Percentiles rank a stretch among this genome's conserved stretches.
Evolutionary conservation across 2,329 filamentous ascomycete genomes (phyloP).

Genomic region (Penicillium sp.): DNA sequence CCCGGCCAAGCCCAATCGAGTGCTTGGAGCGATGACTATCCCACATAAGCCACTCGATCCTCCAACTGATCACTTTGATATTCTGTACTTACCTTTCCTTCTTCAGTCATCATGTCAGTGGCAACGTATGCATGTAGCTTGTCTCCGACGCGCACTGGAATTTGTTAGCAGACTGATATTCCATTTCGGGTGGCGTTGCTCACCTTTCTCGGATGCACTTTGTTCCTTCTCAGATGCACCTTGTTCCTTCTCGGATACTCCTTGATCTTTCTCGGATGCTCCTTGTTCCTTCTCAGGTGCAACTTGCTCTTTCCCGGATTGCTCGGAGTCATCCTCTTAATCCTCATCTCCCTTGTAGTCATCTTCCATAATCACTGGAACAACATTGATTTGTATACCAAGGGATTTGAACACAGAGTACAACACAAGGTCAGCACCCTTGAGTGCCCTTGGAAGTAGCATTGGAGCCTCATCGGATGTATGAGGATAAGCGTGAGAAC

Average conservation of each 20-base stretch:
- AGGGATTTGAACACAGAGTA: not conserved
- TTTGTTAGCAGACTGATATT: not conserved
- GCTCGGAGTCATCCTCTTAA: not conserved
- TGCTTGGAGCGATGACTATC: not conserved
- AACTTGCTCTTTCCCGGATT: not conserved
- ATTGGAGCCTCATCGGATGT: conserved; percentile 19
- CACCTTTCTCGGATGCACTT: not conserved
- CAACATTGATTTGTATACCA: not conserved
- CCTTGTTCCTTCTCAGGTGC: not conserved
- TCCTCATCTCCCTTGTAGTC: not conserved
- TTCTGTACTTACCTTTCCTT: not conserved
- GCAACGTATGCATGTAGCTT: not conserved
- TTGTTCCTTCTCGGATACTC: not conserved
- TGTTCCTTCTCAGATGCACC: not conserved
- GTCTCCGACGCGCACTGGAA: not conserved
- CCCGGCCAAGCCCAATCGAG: not conserved
- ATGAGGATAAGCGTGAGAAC: conserved; percentile 52
- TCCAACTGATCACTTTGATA: not conserved
- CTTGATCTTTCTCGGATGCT: not conserved
- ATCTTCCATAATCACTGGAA: not conserved
- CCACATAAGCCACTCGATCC: not conserved
- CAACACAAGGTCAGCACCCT: not conserved
- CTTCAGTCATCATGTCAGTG: not conserved
- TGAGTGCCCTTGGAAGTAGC: not conserved
- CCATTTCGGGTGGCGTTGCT: not conserved